Conservation (phyloP, 139 green algal genomes). For the Astrephomene gubernaculifera region DNA sequence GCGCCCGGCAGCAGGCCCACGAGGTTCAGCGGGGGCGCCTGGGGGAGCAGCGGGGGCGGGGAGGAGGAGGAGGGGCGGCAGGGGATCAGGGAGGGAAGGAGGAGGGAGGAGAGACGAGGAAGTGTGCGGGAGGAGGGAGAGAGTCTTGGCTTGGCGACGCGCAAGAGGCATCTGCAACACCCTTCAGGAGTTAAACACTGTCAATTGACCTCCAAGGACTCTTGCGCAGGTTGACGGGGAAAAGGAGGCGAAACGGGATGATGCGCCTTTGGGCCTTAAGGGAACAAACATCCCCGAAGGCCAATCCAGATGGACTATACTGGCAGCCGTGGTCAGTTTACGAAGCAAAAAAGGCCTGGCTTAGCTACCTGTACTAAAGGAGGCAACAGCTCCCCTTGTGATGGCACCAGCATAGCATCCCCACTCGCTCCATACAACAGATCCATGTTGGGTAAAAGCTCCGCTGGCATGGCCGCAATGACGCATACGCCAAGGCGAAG, state of each 20-base stretch:
- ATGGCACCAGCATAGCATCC: conserved; percentile 1
- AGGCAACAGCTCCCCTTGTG: background rate
- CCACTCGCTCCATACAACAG: conserved; percentile 30
- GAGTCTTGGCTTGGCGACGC: background rate
- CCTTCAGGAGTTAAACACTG: background rate
- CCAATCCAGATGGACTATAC: background rate
- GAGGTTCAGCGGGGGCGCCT: background rate
- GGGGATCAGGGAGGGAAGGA: background rate
- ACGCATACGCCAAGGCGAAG: background rate
- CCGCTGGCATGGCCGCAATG: background rate
- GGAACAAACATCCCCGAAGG: background rate
- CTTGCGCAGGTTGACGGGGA: background rate
- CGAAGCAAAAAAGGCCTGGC: background rate
- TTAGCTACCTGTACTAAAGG: conserved; percentile 2
- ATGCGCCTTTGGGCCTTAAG: background rate
- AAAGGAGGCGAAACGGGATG: background rate
- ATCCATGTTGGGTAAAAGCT: conserved; percentile 6
- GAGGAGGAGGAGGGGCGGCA: background rate
- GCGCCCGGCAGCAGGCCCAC: background rate
- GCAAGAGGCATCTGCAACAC: background rate
- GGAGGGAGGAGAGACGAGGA: background rate
- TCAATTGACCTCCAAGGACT: background rate
- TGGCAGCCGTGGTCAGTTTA: background rate
- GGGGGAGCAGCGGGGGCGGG: background rate
- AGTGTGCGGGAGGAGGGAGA: background rate